Evolutionary conservation across 352 stramenopile species (phyloP).

Genomic region (Phytophthora meadii): DNA sequence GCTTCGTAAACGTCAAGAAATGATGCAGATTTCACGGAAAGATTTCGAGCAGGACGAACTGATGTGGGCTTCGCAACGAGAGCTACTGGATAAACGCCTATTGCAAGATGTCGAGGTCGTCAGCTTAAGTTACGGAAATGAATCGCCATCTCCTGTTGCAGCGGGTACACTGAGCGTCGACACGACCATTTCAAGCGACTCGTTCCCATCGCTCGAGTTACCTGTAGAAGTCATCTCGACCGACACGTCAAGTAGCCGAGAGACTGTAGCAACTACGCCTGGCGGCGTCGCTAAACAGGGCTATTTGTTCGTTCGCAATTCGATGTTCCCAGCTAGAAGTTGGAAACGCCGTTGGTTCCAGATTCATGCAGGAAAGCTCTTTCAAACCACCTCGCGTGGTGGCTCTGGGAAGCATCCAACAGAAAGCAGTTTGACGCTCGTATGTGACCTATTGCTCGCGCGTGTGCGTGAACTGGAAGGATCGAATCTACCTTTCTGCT

Average conservation of each 20-base stretch:
- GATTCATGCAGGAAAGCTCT: constrained; percentile 87
- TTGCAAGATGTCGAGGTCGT: constrained; percentile 56
- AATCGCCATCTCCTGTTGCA: constrained; percentile 20
- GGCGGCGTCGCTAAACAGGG: constrained; percentile 74
- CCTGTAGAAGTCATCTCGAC: constrained; percentile 81
- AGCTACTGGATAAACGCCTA: constrained; percentile 64
- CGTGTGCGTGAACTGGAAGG: constrained; percentile 68
- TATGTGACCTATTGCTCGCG: constrained; percentile 86
- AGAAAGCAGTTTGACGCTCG: constrained; percentile 69
- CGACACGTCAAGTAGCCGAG: constrained; percentile 67
- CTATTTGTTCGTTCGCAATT: constrained; percentile 87
- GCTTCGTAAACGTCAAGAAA: constrained; percentile 72
- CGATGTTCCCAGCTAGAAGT: constrained; percentile 80
- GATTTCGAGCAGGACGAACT: constrained; percentile 78
- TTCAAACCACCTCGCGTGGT: constrained; percentile 57
- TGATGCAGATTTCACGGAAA: constrained; percentile 64
- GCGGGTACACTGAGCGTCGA: constrained; percentile 21
- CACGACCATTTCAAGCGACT: constrained; percentile 22
- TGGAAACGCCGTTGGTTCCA: constrained; percentile 91
- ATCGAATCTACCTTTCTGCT: constrained; percentile 71
- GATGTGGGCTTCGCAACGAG: constrained; percentile 79
- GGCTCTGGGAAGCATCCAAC: constrained; percentile 62
- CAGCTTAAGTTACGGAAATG: constrained; percentile 19
- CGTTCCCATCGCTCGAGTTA: constrained; percentile 59
- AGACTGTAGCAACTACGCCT: constrained; percentile 34